Evolutionary conservation across 805 yeast species (phyloP), one percentile per base, ranked within the genome.

Genomic region (Phaffomyces antillensis): DNA sequence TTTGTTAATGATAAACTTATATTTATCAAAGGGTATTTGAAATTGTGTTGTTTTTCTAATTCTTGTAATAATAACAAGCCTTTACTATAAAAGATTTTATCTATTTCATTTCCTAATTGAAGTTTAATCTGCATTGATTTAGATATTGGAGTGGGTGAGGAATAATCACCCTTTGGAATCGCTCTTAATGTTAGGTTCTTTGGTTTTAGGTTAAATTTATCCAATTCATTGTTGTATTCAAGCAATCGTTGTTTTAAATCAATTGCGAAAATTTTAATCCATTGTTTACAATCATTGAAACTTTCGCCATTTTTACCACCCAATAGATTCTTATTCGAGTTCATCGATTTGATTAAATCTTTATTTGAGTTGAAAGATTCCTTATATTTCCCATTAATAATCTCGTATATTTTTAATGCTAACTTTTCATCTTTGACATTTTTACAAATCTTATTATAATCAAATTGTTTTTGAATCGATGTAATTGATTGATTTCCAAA

Each of bases 181-280:
- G 71, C 63, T 40, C 63, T 62, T 4, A 74, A 48, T 32, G 63
- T 66, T 2, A 75, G 52, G 0, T 83, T 76, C 48, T 68, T 71
- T 9, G 84, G 83, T 30, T 79, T 58, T 0, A 60, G 46, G 12
- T 35, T n/a, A 42, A 57, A 60, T 17, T 47, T 43, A 18, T 54
- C 56, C 43, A 60, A 60, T 47, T 71, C 71, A 53, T 88, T 95
- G 50, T 86, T 90, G 47, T 80, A 86, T 53, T 91, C 98, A 26
- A 74, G 68, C 6, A 90, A 61, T 44, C 99, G 62, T 41, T 81
- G 79, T 26, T 75, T 65, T 28, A 91, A 63, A 55, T 91, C 99
- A 0, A 89, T 90, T 2, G 85, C 73, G 66, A 82, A 90, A 0
- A 91, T 95, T 34, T 72, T 77, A 8, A 91, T 65, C 99, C 99